A percentile compares a stretch with the other conserved stretches of the same genome.
Evolutionary conservation across 768 basidiomycete species (phyloP).

Genomic region (Xerocomellus dryophilus): DNA sequence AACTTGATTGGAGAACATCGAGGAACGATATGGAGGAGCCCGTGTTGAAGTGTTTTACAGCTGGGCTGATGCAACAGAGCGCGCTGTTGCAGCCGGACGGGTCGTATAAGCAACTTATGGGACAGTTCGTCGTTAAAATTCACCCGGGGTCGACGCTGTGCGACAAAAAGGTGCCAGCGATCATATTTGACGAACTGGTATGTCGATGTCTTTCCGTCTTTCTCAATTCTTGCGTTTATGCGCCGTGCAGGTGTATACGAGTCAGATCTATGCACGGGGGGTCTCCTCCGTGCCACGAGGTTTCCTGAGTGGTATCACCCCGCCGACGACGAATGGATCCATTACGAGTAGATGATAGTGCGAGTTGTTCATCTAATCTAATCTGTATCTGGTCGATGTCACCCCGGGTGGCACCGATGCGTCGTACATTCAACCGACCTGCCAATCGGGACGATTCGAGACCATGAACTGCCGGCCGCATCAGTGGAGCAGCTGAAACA

Average conservation of each 20-base stretch:
- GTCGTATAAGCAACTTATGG: conserved; percentile 80
- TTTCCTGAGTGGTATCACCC: conserved; percentile 35
- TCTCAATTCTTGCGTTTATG: not conserved
- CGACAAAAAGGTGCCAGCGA: conserved; percentile 79
- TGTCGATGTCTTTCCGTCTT: conserved; percentile 24
- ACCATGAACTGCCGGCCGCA: not conserved
- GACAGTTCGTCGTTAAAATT: conserved; percentile 78
- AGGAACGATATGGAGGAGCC: conserved; percentile 64
- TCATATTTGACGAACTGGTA: conserved; percentile 93
- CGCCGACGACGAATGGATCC: conserved; percentile 10
- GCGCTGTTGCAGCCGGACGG: conserved; percentile 85
- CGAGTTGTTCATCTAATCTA: conserved; percentile 8
- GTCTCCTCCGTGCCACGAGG: conserved; percentile 76
- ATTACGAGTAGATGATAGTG: conserved; percentile 13
- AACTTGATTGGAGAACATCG: conserved; percentile 57
- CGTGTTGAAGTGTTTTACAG: conserved; percentile 67
- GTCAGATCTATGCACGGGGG: conserved; percentile 85
- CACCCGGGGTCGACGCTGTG: conserved; percentile 84
- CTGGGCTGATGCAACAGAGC: conserved; percentile 78
- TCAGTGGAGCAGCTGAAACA: no score
- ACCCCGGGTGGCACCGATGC: not conserved
- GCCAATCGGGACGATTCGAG: not conserved
- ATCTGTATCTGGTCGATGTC: conserved; percentile 1
- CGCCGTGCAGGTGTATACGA: conserved; percentile 65
- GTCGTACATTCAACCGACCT: not conserved